Evolutionary conservation across 2,329 filamentous ascomycete species (phyloP), one percentile per base, ranked within the genome.

Genomic region (Exophiala bonariae): DNA sequence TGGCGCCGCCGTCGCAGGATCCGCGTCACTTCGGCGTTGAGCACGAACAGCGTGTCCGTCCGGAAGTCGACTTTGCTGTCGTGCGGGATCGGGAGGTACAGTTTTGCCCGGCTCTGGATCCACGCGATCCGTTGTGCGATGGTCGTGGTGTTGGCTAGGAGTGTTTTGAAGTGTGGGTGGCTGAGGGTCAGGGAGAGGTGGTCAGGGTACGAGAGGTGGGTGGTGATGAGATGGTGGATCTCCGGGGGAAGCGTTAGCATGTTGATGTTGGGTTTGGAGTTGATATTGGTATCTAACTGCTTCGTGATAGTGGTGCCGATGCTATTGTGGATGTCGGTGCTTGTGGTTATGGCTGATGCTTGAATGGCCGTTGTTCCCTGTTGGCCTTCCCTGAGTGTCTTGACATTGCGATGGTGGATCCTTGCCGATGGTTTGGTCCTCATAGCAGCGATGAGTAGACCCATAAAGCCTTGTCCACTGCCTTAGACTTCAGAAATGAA

Each of bases 211-310:
- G 35, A 37, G 33, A 68, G 59, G 14, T 59, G 20, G 6, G 48
- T 34, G 28, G 51, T 33, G 26, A 68, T 61, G 1, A 57, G 43
- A 17, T 59, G 47, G 28, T 64, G 63, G 17, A 68, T 49, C 50
- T 68, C 65, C 0, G 62, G 55, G 9, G 66, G 65, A 3, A 67
- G 59, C 10, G 41, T 32, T 26, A 61, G 37, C 35, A 65, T 40
- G 9, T 36, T 23, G 13, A 18, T 5, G 17, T 14, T 18, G 34
- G 17, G n/a, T 36, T 14, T n/a, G n/a, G n/a, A n/a, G n/a, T n/a
- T n/a, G n/a, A n/a, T n/a, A n/a, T n/a, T n/a, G n/a, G n/a, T n/a
- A n/a, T n/a, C n/a, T n/a, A n/a, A n/a, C n/a, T n/a, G n/a, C n/a
- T n/a, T n/a, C n/a, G 8, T 16, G 13, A 18, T 8, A 18, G 4